Conservation (phyloP, 768 basidiomycete genomes). For the Kondoa subrosea region DNA sequence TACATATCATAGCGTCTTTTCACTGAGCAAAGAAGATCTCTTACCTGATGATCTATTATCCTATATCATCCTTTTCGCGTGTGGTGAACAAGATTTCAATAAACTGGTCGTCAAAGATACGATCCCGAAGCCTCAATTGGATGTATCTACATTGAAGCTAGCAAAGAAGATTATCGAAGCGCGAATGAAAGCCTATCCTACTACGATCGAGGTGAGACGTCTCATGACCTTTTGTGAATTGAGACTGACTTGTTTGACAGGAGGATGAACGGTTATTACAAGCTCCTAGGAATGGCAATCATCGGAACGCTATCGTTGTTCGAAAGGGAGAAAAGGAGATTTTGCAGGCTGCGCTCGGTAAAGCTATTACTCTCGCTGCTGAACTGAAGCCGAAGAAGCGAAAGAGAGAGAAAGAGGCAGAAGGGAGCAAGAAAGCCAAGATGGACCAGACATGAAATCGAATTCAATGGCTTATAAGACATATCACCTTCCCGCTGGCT, state of each 20-base stretch:
- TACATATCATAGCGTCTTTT: not conserved
- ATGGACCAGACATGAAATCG: too few species aligned
- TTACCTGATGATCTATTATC: slow-evolving; percentile 47
- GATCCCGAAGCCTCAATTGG: slow-evolving; percentile 54
- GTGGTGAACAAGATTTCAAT: slow-evolving; percentile 45
- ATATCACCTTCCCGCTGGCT: too few species aligned
- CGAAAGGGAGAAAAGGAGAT: slow-evolving; percentile 66
- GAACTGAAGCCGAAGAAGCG: not conserved
- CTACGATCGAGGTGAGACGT: slow-evolving; percentile 42
- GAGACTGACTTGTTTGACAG: slow-evolving; percentile 7
- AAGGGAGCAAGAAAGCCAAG: not conserved
- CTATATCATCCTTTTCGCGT: slow-evolving; percentile 47
- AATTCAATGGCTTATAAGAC: too few species aligned
- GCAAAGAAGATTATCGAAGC: slow-evolving; percentile 39
- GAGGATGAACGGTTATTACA: slow-evolving; percentile 41
- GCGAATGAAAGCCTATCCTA: slow-evolving; percentile 45
- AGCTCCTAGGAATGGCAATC: not conserved
- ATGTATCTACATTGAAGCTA: slow-evolving; percentile 39
- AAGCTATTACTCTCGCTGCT: not conserved
- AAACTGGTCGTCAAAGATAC: slow-evolving; percentile 47
- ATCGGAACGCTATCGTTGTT: slow-evolving; percentile 49
- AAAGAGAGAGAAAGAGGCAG: not conserved
- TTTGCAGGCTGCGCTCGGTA: slow-evolving; percentile 31
- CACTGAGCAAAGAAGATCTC: slow-evolving; percentile 29
- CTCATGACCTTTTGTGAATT: not conserved